Base-by-base conservation (phyloP, 148 eudicot genomes). In the Linanthus parryae region DNA sequence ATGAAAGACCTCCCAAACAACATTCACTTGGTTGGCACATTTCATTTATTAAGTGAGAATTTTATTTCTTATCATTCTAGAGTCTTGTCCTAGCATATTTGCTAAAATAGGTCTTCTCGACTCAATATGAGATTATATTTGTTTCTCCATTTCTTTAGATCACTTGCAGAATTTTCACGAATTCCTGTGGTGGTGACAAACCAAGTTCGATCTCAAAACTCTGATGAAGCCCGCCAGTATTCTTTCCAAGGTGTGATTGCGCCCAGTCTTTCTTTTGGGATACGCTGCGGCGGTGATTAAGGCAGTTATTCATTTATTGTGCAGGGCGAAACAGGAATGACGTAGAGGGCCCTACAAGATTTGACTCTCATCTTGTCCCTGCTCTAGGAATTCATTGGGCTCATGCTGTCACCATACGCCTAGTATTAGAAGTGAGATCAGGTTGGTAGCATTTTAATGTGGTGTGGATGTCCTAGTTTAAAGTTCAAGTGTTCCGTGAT, bases 361-460 rank as follows among this genome's bases (percentile, higher is more conserved):
- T 65, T 61, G 85, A 78, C 64, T 74, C 80, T 59, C 89, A 68
- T 77, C 82, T 88, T 48, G 80, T 81, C 65, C 94, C 96, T 59
- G 96, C 96, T 60, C 66, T 88, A 47, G 96, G 96, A 38, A 79
- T 84, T 52, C 78, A 72, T 48, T 84, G 96, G 96, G 89, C 89
- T 34, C 96, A 88, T 79, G 89, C 96, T 65, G 96, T 88, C 25
- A 78, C 78, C 57, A 67, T 88, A 44, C 84, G 96, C 55, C 86
- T 88, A 48, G 84, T 88, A 43, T 84, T 88, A 56, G 96, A 88
- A 71, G 49, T 77, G 61, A 73, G 64, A 59, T 77, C 89, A 77
- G 94, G 96, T 88, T 54, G 8, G 71, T 42, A 8, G 5, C 26
- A n/a, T n/a, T n/a, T n/a, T n/a, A n/a, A n/a, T n/a, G n/a, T n/a